A percentile compares a stretch with the other conserved stretches of the same genome.
Conservation (phyloP, 805 yeast genomes). For the Priceomyces melissophilus region DNA sequence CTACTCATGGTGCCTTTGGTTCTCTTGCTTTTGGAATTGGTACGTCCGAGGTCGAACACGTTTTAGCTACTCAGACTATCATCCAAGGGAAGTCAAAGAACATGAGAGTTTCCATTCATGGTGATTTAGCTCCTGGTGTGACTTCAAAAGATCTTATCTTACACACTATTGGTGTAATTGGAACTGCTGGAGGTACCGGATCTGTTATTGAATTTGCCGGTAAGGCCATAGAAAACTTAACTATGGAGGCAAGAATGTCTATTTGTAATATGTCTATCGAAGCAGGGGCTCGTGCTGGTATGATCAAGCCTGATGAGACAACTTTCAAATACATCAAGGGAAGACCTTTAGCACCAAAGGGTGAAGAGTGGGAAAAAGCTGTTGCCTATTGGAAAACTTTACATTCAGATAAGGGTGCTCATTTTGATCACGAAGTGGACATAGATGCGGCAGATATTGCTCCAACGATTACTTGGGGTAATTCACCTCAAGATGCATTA, state of each 20-base stretch:
- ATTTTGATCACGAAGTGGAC: constrained; percentile 77
- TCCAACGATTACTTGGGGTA: constrained; percentile 99
- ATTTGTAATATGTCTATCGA: constrained; percentile 99
- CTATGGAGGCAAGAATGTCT: constrained; percentile 99
- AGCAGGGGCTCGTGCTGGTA: constrained; percentile 99
- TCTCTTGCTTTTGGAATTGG: constrained; percentile 98
- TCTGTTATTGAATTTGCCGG: constrained; percentile 96
- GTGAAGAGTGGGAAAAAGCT: constrained; percentile 94
- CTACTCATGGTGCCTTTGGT: constrained; percentile 99
- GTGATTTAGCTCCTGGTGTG: constrained; percentile 81
- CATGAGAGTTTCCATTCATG: constrained; percentile 86
- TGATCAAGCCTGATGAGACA: constrained; percentile 92
- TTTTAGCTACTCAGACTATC: constrained; percentile 93
- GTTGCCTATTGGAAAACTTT: constrained; percentile 86
- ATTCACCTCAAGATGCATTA: constrained; percentile 97
- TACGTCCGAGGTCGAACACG: constrained; percentile 98
- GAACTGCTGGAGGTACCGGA: constrained; percentile 99
- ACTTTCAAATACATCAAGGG: constrained; percentile 89
- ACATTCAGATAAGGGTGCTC: constrained; percentile 84
- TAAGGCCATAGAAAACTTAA: constrained; percentile 80
- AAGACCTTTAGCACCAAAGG: constrained; percentile 92
- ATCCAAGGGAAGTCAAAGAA: constrained; percentile 94
- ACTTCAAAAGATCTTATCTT: constrained; percentile 94
- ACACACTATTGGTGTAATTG: constrained; percentile 93
- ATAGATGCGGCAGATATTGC: constrained; percentile 81